Base-by-base conservation (phyloP, 2,329 filamentous ascomycete species). In the Aspergillus clavatus region DNA sequence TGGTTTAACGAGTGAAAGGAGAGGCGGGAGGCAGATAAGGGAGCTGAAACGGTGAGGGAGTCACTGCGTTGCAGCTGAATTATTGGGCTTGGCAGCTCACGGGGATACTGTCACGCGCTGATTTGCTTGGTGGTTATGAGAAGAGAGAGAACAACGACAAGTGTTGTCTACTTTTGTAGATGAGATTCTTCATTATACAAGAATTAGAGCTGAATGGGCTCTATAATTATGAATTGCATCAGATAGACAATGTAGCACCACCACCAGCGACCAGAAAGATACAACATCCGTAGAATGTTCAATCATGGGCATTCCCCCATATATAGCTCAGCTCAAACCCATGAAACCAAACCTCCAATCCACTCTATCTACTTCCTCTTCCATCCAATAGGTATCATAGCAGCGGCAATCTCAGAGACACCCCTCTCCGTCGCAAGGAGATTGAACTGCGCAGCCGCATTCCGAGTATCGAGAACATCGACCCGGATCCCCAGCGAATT, bases 381-480 rank as follows among this genome's bases (percentile, higher is more conserved):
- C 87, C 88, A 94, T 2, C 89, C 89, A 42, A 93, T 77, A 0
- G 90, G 90, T 66, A 97, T 80, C 68, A 98, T 65, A 7, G 89
- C 91, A 2, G 89, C 91, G 22, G 89, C 91, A 50, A 97, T 83
- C 59, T 91, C 85, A 16, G 82, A 77, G 5, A 93, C 82, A 1
- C 93, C 91, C 41, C 93, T 76, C 72, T 98, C 93, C 14, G 89
- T 97, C n/a, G 89, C 91, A 43, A 98, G 72, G 59, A 98, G 66
- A 63, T 98, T 98, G 68, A 93, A 98, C 66, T 96, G 89, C 26
- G 90, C 86, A 1, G 91, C 88, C 7, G 93, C 93, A 69, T 97
- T 97, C 52, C 89, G 77, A 24, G 93, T 97, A 70, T 97, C 93
- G 61, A 91, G 79, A 3, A 96, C 78, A 61, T 98, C 93, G 4